A percentile compares a stretch with the other conserved stretches of the same genome.
These are phyloP conservation scores for Coprinopsis strossmayeri DNA, from an alignment of 768 basidiomycete species.

Conservation along the genomic window DNA sequence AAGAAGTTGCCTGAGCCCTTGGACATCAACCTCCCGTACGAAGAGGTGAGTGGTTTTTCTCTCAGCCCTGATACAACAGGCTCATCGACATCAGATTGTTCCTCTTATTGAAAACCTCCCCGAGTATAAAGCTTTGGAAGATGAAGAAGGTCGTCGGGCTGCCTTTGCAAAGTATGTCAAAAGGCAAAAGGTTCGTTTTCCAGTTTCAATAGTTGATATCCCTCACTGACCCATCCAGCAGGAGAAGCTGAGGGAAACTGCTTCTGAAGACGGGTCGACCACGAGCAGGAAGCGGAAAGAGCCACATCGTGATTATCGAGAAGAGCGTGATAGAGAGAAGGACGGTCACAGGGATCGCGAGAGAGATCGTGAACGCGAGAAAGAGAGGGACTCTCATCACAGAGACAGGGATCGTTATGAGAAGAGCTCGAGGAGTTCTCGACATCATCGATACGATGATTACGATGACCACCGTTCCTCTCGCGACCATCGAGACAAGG, in stretches of 20 bases:
- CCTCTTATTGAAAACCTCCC: conserved; percentile 75
- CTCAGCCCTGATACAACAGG: neutral
- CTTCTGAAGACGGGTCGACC: conserved; percentile 79
- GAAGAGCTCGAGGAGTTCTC: conserved; percentile 31
- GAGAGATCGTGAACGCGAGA: conserved; percentile 33
- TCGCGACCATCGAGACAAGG: conserved; percentile 34
- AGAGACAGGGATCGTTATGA: conserved; percentile 34
- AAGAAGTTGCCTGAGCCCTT: conserved; percentile 83
- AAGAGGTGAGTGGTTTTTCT: conserved; percentile 51
- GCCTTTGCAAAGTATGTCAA: conserved; percentile 88
- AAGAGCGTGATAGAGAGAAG: conserved; percentile 34
- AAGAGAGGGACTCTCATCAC: conserved; percentile 31
- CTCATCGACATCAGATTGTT: conserved; percentile 40
- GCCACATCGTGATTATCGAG: conserved; percentile 46
- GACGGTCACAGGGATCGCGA: conserved; percentile 25
- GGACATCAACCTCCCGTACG: conserved; percentile 69
- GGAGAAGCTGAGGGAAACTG: conserved; percentile 73
- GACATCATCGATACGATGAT: conserved; percentile 46
- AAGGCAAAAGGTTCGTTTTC: conserved; percentile 69
- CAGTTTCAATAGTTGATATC: neutral
- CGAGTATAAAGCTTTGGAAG: conserved; percentile 84
- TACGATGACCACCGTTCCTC: conserved; percentile 39
- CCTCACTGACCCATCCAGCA: conserved; percentile 20
- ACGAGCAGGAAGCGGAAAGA: conserved; percentile 81
- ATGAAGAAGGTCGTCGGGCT: conserved; percentile 73